These are phyloP conservation scores for Coffea eugenioides DNA, from an alignment of 257 asterid genomes.

Conservation along the genomic window DNA sequence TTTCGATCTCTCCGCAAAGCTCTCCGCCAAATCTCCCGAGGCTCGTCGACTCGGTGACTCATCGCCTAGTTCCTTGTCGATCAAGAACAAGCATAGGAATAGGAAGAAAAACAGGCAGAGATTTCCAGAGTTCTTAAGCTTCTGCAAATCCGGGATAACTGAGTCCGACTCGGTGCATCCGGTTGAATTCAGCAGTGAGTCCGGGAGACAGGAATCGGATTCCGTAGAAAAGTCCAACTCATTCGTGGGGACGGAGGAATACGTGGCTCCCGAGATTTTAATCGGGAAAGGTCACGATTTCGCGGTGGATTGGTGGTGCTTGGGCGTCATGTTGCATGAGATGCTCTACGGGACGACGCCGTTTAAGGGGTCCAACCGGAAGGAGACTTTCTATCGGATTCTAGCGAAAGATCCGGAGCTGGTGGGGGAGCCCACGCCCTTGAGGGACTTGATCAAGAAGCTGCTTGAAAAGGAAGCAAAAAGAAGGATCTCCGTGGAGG, in stretches of 20 bases:
- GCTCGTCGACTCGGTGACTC: conserved; percentile 19
- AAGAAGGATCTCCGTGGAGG: conserved; percentile 50
- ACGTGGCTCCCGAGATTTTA: conserved; percentile 88
- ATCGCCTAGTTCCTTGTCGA: conserved; percentile 19
- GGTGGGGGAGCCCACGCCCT: conserved; percentile 75
- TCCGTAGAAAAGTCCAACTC: conserved; percentile 72
- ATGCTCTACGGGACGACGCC: conserved; percentile 95
- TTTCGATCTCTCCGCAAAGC: conserved; percentile 86
- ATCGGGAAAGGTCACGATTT: conserved; percentile 86
- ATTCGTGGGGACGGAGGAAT: conserved; percentile 95
- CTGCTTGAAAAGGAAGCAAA: conserved; percentile 75
- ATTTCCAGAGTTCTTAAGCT: conserved; percentile 25
- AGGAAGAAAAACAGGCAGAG: conserved; percentile 31
- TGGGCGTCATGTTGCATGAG: conserved; percentile 78
- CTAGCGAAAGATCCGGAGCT: conserved; percentile 47
- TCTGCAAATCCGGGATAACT: conserved; percentile 44
- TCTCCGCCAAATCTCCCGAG: conserved; percentile 47
- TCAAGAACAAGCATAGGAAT: neutral
- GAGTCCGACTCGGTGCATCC: conserved; percentile 46
- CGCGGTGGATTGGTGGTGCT: conserved; percentile 96
- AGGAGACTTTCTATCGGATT: conserved; percentile 67
- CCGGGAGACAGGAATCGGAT: conserved; percentile 37
- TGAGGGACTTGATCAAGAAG: conserved; percentile 74
- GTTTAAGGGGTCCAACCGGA: conserved; percentile 65
- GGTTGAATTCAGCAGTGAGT: conserved; percentile 27